Base-by-base conservation (phyloP, 768 basidiomycete genomes). In the Cubamyces lactineus region DNA sequence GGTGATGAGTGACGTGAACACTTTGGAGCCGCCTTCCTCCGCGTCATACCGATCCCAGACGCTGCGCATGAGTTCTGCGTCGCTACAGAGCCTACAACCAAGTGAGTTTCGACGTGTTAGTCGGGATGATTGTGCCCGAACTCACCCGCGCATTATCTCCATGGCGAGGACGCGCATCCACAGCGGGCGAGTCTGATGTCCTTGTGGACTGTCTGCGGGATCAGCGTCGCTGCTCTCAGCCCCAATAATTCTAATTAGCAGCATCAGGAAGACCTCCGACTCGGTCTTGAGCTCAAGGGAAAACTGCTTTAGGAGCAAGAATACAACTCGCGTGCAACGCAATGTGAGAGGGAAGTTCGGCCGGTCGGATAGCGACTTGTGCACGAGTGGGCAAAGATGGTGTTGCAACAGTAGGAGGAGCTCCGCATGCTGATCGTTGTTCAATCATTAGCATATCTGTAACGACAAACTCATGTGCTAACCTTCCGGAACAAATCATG, bases 91-190 rank as follows among this genome's bases (percentile, higher is more conserved):
- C 8, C 88, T 91, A 66, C 43, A 57, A 11, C 53, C 9, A 16
- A 46, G 19, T 34, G 43, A 55, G 54, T 28, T 4, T 8, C 26
- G 13, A 8, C 19, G 13, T 24, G 12, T 15, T 41, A 7, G 52
- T 41, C 28, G 11, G n/a, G 13, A 6, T 26, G 56, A 8, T 8
- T 40, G 8, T n/a, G 6, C 12, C 23, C 46, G 6, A 15, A 65
- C 74, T 40, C 68, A 91, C 88, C 94, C 96, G 72, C 95, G 80
- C 78, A 96, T 86, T 47, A 95, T 89, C 72, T 98, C 96, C 86
- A 96, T 87, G 1, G 93, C 88, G 9, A 98, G 80, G 0, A 96
- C 93, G 16, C 94, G 80, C 80, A 94, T 91, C 95, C 96, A 98
- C 30, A 80, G 73, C 0, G 94, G 91, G 28, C 86, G 82, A 5